These are phyloP conservation scores for Cystoderma amianthinum DNA, from an alignment of 768 basidiomycete species.

Conservation along the genomic window DNA sequence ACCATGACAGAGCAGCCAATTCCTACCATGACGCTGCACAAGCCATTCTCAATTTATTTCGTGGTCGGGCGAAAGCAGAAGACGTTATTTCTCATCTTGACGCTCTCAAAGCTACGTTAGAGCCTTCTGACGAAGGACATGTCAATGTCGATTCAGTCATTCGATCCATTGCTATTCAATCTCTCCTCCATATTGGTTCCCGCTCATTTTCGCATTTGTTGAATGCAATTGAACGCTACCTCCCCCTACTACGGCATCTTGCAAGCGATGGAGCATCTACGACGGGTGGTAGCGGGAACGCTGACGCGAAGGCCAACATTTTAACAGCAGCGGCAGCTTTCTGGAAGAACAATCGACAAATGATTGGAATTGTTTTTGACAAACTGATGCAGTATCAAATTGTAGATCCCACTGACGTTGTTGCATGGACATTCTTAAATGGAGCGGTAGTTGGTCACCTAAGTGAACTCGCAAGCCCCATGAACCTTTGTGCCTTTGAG, in stretches of 20 bases:
- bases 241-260: slow-evolving; percentile 64
- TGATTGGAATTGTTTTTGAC: slow-evolving; percentile 90
- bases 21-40: slow-evolving; percentile 78
- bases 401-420: slow-evolving; percentile 89
- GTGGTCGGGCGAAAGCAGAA: slow-evolving; percentile 73
- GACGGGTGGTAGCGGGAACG: slow-evolving; percentile 27
- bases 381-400: slow-evolving; percentile 99
- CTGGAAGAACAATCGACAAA: slow-evolving; percentile 82
- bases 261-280: slow-evolving; percentile 39
- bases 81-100: slow-evolving; percentile 77
- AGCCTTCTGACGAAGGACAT: slow-evolving; percentile 50
- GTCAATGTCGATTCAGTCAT: slow-evolving; percentile 58
- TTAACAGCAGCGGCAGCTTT: slow-evolving; percentile 66
- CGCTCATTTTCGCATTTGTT: slow-evolving; percentile 97
- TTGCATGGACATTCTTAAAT: slow-evolving; percentile 73
- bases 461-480: slow-evolving; percentile 27
- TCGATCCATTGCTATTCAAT: slow-evolving; percentile 80
- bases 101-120: slow-evolving; percentile 56
- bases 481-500: slow-evolving; percentile 54
- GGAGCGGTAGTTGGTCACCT: slow-evolving; percentile 34
- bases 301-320: slow-evolving; percentile 64
- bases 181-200: slow-evolving; percentile 84
- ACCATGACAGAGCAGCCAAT: slow-evolving; percentile 40
- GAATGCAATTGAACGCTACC: slow-evolving; percentile 94
- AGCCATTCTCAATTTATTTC: slow-evolving; percentile 70